Conservation (phyloP, 257 asterid species). For the Capsicum chinense region DNA sequence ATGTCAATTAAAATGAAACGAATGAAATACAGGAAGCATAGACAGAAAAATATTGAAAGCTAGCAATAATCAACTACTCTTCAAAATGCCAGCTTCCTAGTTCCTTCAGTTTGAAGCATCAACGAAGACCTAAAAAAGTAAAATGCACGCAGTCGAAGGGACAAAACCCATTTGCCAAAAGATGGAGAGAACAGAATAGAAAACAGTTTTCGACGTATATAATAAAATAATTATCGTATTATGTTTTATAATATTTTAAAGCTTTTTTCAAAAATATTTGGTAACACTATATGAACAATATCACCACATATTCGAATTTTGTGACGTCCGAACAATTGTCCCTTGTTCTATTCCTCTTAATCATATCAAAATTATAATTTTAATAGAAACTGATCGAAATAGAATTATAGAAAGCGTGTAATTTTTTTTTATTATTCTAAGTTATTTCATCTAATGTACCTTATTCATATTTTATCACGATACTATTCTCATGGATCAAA, state of each 20-base stretch:
- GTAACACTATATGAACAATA: neutral
- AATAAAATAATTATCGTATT: neutral
- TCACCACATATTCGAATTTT: no score
- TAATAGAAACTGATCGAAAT: neutral
- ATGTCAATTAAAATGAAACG: no score
- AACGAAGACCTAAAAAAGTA: neutral
- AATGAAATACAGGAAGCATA: no score
- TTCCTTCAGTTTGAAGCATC: conserved; percentile 6
- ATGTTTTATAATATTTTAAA: neutral
- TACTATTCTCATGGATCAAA: no score
- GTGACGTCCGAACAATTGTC: neutral
- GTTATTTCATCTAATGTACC: neutral
- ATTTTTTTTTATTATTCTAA: neutral
- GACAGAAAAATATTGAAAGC: neutral
- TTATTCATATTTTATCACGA: neutral
- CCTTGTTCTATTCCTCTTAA: neutral
- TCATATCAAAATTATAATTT: no score
- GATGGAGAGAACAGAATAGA: neutral
- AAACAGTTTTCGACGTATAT: neutral
- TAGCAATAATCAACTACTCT: neutral
- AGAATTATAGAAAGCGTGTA: neutral
- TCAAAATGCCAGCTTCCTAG: neutral
- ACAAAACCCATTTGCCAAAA: neutral
- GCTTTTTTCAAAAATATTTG: neutral
- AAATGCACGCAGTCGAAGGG: neutral